Conservation (phyloP, 108 stramenopile genomes). For the Cyclostephanos tholiformis region DNA sequence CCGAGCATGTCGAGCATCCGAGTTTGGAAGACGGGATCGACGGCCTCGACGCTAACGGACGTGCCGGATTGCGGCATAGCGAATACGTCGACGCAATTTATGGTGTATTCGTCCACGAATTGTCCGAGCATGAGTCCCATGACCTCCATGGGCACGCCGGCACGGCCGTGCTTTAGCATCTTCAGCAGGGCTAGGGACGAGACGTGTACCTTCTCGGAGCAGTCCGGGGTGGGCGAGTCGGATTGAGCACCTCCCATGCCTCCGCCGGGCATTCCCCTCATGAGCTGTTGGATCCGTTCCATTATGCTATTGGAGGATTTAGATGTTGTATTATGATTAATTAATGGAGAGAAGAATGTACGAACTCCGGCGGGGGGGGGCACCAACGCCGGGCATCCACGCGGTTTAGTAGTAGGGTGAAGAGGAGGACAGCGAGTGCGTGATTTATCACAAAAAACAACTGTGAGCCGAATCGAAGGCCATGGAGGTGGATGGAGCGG, state of each 20-base stretch:
- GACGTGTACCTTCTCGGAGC: slow-evolving; percentile 97
- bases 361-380: neutral
- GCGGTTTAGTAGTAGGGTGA: too few relatives aligned
- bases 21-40: slow-evolving; percentile 98
- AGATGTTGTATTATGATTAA: too few relatives aligned
- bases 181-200: slow-evolving; percentile 97
- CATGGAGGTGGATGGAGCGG: neutral
- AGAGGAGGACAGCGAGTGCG: neutral
- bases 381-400: neutral
- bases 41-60: slow-evolving; percentile 96
- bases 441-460: neutral
- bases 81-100: slow-evolving; percentile 99
- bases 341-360: too few relatives aligned
- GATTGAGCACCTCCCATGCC: slow-evolving; percentile 64
- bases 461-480: neutral
- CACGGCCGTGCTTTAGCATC: slow-evolving; percentile 99
- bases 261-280: slow-evolving; percentile 88
- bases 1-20: slow-evolving; percentile 99
- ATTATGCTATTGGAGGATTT: too few relatives aligned
- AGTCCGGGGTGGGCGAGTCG: slow-evolving; percentile 90
- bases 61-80: slow-evolving; percentile 99
- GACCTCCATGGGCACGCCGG: slow-evolving; percentile 99
- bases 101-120: slow-evolving; percentile 99
- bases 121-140: slow-evolving; percentile 99
- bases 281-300: slow-evolving; percentile 89